Conservation (phyloP, 306 rosid species). For the Biancaea sappan region DNA sequence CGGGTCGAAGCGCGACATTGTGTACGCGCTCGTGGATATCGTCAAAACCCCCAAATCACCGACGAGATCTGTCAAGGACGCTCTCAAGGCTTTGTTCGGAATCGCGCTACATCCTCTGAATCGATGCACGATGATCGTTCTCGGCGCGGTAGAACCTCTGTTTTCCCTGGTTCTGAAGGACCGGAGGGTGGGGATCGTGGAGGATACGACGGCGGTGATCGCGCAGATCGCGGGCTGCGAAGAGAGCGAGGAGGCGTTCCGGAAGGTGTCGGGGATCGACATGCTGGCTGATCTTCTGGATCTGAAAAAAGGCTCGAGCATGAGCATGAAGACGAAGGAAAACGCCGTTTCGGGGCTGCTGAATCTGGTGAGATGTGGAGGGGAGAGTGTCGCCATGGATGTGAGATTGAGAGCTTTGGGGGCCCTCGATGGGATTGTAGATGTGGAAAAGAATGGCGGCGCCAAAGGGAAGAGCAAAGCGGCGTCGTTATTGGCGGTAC, state of each 20-base stretch:
- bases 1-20: constrained; percentile 84
- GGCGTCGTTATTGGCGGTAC: constrained; percentile 47
- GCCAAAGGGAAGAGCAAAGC: constrained; percentile 69
- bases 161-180: constrained; percentile 58
- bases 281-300: constrained; percentile 71
- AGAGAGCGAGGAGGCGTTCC: constrained; percentile 73
- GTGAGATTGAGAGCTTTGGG: constrained; percentile 53
- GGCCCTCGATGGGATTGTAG: constrained; percentile 57
- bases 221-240: constrained; percentile 96
- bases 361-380: constrained; percentile 61
- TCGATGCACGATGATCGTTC: constrained; percentile 54
- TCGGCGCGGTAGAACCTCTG: constrained; percentile 66
- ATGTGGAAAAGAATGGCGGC: constrained; percentile 60
- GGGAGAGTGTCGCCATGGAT: constrained; percentile 56
- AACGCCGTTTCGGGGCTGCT: constrained; percentile 78
- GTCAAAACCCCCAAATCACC: constrained; percentile 56
- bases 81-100: constrained; percentile 82
- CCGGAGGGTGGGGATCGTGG: constrained; percentile 69
- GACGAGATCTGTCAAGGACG: constrained; percentile 72
- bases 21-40: constrained; percentile 67
- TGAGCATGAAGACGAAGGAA: constrained; percentile 79
- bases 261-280: constrained; percentile 52
- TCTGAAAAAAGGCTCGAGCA: constrained; percentile 56
- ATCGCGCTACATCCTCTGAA: constrained; percentile 71
- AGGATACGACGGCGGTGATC: constrained; percentile 87